These are phyloP conservation scores for Asterophora parasitica DNA, from an alignment of 768 basidiomycete genomes.

Conservation along the genomic window DNA sequence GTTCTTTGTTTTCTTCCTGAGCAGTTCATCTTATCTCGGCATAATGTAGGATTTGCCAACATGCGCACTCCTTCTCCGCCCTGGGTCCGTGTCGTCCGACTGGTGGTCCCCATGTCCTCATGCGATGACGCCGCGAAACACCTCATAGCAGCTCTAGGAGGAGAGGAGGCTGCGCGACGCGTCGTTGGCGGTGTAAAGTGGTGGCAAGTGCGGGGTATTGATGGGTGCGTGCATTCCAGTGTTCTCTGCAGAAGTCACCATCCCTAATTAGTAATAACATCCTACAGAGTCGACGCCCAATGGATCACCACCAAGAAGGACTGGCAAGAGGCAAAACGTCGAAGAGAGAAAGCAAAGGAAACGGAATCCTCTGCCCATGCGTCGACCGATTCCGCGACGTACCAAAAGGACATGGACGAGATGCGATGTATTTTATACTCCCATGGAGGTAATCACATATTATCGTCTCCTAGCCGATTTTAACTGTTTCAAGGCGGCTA, in stretches of 20 bases:
- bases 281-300: slow-evolving; percentile 71
- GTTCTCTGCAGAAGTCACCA: not conserved
- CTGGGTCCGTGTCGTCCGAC: slow-evolving; percentile 69
- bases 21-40: not conserved
- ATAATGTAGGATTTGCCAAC: slow-evolving; percentile 57
- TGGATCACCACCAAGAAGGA: slow-evolving; percentile 88
- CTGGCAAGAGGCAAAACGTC: slow-evolving; percentile 63
- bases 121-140: slow-evolving; percentile 72
- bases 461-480: not conserved
- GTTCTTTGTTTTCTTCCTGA: not conserved
- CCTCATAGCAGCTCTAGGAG: slow-evolving; percentile 77
- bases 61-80: slow-evolving; percentile 81
- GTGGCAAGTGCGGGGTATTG: slow-evolving; percentile 92
- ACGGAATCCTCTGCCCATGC: slow-evolving; percentile 6
- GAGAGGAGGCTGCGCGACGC: slow-evolving; percentile 65
- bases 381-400: slow-evolving; percentile 29
- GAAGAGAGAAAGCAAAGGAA: slow-evolving; percentile 31
- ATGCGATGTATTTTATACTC: slow-evolving; percentile 80
- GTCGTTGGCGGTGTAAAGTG: slow-evolving; percentile 89
- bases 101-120: slow-evolving; percentile 66
- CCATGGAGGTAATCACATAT: slow-evolving; percentile 66
- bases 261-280: not conserved
- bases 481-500: slow-evolving; percentile 54
- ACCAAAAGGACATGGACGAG: slow-evolving; percentile 73
- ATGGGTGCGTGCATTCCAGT: slow-evolving; percentile 47